A percentile compares a stretch with the other conserved stretches of the same genome.
These are phyloP conservation scores for Fraxinus xanthoxyloides DNA, from an alignment of 305 asterid species.

Conservation along the genomic window DNA sequence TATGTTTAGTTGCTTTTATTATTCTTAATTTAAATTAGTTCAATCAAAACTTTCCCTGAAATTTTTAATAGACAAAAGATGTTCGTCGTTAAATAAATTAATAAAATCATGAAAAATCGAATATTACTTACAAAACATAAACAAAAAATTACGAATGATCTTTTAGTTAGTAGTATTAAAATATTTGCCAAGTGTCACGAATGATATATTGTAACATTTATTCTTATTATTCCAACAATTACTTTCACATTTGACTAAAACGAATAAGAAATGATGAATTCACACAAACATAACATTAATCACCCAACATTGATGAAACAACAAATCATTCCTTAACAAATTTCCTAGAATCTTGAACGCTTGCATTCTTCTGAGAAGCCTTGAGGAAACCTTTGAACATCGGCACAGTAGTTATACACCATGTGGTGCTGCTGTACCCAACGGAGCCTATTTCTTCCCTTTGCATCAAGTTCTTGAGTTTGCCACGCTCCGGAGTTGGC, in stretches of 20 bases:
- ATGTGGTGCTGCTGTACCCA: conserved; percentile 47
- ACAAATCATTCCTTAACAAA: background rate
- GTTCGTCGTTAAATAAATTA: no score
- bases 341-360: conserved; percentile 30
- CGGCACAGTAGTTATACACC: conserved; percentile 52
- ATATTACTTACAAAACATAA: no score
- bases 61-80: no score
- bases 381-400: conserved; percentile 41
- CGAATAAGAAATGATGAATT: background rate
- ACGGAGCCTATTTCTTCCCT: conserved; percentile 42
- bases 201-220: no score
- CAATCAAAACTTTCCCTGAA: no score
- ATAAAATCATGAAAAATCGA: no score
- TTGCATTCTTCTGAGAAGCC: conserved; percentile 51
- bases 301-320: background rate
- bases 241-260: background rate
- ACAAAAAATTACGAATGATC: no score
- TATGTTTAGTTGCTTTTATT: no score
- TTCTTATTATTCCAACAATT: background rate
- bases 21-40: no score
- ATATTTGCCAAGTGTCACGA: no score
- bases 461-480: conserved; percentile 29
- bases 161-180: no score
- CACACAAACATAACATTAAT: background rate
- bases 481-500: conserved; percentile 7